A percentile compares a stretch with the other conserved stretches of the same genome.
Conservation (phyloP, 106 monocot species). For the Alisma plantagoaquatica region DNA sequence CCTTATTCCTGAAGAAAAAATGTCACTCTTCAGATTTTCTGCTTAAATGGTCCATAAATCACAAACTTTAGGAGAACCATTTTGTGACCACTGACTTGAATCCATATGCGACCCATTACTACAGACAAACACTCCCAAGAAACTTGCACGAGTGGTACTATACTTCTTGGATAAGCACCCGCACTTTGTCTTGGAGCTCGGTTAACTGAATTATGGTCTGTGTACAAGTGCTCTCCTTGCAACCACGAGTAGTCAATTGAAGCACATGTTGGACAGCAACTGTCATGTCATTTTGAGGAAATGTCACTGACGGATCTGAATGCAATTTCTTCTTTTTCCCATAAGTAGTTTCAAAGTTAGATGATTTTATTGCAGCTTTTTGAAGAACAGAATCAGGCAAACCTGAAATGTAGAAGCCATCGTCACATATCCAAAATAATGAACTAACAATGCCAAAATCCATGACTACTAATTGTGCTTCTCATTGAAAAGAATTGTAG, state of each 20-base stretch:
- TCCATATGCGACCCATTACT: no score
- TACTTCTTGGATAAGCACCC: constrained; percentile 4
- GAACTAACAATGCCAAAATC: no score
- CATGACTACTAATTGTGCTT: no score
- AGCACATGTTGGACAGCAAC: constrained; percentile 27
- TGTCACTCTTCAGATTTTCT: no score
- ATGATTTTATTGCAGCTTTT: constrained; percentile 60
- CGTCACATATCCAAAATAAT: no score
- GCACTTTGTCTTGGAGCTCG: constrained; percentile 39
- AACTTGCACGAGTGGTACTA: no score
- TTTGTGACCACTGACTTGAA: no score
- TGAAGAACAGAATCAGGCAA: constrained; percentile 68
- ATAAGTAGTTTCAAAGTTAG: constrained; percentile 56
- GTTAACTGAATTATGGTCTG: constrained; percentile 9
- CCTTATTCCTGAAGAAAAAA: no score
- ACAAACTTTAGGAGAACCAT: no score
- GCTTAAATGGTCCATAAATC: no score
- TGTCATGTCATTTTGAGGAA: constrained; percentile 12
- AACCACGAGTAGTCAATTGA: constrained; percentile 7
- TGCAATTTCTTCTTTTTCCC: constrained; percentile 24
- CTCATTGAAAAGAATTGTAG: no score
- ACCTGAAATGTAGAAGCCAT: constrained; percentile 36
- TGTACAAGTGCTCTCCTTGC: constrained; percentile 3
- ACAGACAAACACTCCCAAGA: no score
- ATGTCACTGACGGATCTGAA: background rate